phyloP scores from a whole-genome alignment of 352 stramenopile species.

The Pythium folliculosum region DNA sequence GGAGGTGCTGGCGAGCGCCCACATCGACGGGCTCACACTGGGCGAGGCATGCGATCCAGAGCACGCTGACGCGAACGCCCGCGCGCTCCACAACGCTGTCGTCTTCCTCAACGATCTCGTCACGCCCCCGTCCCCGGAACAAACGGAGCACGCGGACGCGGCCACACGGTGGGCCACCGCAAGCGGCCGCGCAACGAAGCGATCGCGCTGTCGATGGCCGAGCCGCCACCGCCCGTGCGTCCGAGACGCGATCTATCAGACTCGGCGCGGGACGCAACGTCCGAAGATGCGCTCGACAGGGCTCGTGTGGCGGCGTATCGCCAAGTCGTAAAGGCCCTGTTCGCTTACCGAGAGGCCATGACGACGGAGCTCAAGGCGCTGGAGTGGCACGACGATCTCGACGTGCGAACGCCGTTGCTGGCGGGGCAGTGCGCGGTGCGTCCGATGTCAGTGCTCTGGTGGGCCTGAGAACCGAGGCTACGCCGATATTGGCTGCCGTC shows the following conservation, averaged over 20 bases:
- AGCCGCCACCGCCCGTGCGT: not conserved
- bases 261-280: not conserved
- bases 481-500: too few relatives aligned
- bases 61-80: not conserved
- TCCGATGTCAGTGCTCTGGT: too few relatives aligned
- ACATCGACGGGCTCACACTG: not conserved
- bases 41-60: not conserved
- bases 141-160: not conserved
- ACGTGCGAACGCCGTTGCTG: too few relatives aligned
- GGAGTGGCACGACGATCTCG: not conserved
- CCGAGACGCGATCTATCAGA: not conserved
- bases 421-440: too few relatives aligned
- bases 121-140: not conserved
- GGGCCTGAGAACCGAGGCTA: too few relatives aligned
- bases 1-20: not conserved
- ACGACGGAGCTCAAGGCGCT: not conserved
- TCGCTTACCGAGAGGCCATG: not conserved
- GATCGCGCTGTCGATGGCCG: not conserved
- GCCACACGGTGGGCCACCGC: not conserved
- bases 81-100: not conserved
- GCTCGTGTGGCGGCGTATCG: not conserved
- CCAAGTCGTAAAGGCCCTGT: not conserved
- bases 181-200: not conserved
- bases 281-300: not conserved
- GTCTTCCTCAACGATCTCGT: not conserved